Base-by-base conservation (phyloP, 352 stramenopile genomes). In the Pythium utonaiense region DNA sequence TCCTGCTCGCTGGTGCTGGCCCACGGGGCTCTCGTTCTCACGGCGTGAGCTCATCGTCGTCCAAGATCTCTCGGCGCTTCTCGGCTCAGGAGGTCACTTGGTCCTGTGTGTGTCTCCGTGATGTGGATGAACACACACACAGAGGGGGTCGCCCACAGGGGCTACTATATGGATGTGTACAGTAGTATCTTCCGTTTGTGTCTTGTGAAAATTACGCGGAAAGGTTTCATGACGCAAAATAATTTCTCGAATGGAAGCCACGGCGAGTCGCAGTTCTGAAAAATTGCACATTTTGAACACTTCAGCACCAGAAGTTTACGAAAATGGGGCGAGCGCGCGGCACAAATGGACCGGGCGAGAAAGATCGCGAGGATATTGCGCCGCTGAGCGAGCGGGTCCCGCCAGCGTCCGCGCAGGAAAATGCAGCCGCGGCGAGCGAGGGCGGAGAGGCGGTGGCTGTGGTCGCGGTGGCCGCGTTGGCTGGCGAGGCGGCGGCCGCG, bases 281-380 rank as follows among this genome's bases (percentile, higher is more conserved):
- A 70, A 63, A 70, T 70, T 70, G 45, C 57, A 49, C 14, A 31
- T 34, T 70, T 70, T 70, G 63, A 70, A 70, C 63, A 47, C 9
- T 2, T 4, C 5, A 4, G 6, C 16, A 21, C 0, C 1, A 19
- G 57, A 57, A 62, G 42, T 36, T 70, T 70, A 59, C 63, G 63
- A 66, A 70, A 70, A 70, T 70, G 63, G 63, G 47, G 63, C 63
- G 63, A 66, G 14, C 53, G 38, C 57, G 63, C 30, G 24, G 34
- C 51, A 66, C 63, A 70, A 70, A 59, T 66, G 57, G 57, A 19
- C 33, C 50, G 13, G 13, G 17, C 17, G 45, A 21, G 28, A 70
- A 70, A 70, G 63, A 70, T 60, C 63, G 57, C 19, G 63, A 66
- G 52, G 57, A 70, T 66, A 62, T 66, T 66, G 56, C 62, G 50